A percentile compares a stretch with the other conserved stretches of the same genome.
These are phyloP conservation scores for Boeremia exigua DNA, from an alignment of 2,329 filamentous ascomycete species.

Conservation along the genomic window DNA sequence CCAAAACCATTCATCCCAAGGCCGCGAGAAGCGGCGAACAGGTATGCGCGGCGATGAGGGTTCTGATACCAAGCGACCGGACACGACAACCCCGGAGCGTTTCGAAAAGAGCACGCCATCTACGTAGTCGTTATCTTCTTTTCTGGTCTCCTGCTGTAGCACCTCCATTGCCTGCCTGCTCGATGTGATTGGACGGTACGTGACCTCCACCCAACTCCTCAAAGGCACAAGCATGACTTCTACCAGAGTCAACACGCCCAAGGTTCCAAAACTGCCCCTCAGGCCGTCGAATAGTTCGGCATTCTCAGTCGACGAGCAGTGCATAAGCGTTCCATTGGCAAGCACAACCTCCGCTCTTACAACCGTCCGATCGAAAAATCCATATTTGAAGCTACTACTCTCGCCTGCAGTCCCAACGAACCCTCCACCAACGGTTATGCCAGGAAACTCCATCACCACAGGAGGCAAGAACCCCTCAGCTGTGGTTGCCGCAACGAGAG, in stretches of 20 bases:
- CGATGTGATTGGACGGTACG: constrained; percentile 63
- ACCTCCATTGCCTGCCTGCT: constrained; percentile 57
- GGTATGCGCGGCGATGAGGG: constrained; percentile 31
- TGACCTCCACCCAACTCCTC: constrained; percentile 64
- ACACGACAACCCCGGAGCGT: constrained; percentile 63
- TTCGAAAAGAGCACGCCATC: constrained; percentile 70
- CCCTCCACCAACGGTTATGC: constrained; percentile 71
- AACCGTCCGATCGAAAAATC: constrained; percentile 70
- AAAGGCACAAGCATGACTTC: constrained; percentile 63
- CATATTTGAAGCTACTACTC: constrained; percentile 70
- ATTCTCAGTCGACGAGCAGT: constrained; percentile 54
- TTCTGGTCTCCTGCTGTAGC: constrained; percentile 54
- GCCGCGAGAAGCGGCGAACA: constrained; percentile 58
- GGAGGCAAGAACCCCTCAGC: constrained; percentile 63
- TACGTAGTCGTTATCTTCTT: constrained; percentile 64
- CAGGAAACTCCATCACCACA: constrained; percentile 75
- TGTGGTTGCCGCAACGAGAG: constrained; percentile 63
- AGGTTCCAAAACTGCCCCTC: constrained; percentile 64
- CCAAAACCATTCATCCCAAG: constrained; percentile 75
- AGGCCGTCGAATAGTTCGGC: constrained; percentile 65
- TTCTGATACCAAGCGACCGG: constrained; percentile 62
- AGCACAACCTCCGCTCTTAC: constrained; percentile 69
- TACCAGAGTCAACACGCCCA: constrained; percentile 66
- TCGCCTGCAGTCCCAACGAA: constrained; percentile 72
- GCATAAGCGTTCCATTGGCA: constrained; percentile 61